Evolutionary conservation across 2,329 filamentous ascomycete species (phyloP), one percentile per base, ranked within the genome.

Genomic region (Cadophora gregata): DNA sequence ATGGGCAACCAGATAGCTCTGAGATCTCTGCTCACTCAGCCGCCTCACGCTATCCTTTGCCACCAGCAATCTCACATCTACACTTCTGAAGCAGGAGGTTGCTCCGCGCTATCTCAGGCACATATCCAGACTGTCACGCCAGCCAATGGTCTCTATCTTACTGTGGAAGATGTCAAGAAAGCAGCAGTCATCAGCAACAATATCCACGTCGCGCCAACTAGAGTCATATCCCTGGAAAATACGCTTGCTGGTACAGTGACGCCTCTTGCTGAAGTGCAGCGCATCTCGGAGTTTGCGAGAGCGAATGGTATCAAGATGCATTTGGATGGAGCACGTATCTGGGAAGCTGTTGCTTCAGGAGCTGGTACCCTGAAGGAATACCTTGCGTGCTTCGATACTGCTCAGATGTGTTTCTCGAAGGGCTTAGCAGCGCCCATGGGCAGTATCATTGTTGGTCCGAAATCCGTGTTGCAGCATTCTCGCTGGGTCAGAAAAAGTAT

Each of bases 1-100:
- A 97, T 97, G 93, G 93, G 93, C 48, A 97, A 97, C 79, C 93
- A 97, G 77, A 82, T 97, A 24, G 89, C 90, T 0, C 84, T 97
- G 51, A 88, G 93, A 47, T 85, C 92, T 1, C 90, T 95, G 66
- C 84, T 97, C n/a, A 85, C 83, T 0, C 90, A 92, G 67, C 93
- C 94, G 16, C 94, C 95, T 0, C 88, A 97, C 77, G 86, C 86
- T 8, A 86, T 97, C 6, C 81, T 97, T 7, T 92, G 90, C 72
- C 93, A 97, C 76, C 82, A 88, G 69, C 86, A 92, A 48, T 86
- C 88, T 6, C 94, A 97, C 76, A 91, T 97, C 67, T 82, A 92
- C 65, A 82, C 88, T 38, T 88, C 84, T 67, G 87, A 90, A 73
- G 86, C 86, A 16, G 86, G 87, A 67, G 87, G 90, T 8, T 87